Evolutionary conservation across 345 rosid genomes (phyloP), one percentile per base, ranked within the genome.

Genomic region (Eucalyptus pumila): DNA sequence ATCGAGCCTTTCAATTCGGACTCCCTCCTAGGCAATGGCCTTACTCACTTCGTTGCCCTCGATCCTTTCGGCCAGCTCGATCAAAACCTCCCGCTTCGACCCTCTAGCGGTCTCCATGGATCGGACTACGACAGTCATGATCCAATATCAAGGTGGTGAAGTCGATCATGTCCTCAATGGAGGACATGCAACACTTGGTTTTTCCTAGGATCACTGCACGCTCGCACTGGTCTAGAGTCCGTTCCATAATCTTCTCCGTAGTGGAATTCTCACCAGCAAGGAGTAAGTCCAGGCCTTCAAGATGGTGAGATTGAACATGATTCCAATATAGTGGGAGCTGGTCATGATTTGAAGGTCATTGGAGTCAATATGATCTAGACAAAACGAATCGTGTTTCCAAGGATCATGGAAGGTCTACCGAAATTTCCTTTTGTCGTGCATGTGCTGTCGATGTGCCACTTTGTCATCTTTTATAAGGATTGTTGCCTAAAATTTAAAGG

Each of bases 111-210:
- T 60, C 5, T 60, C 69, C 14, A 60, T 60, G 34, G 69, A 60
- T 60, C 16, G 32, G 8, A 60, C 69, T 13, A 27, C 32, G 69
- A 27, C 32, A 52, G 34, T 60, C 69, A 27, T 27, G 69, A 60
- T 30, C 32, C 69, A 27, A 27, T 27, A 27, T 1, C 2, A 94
- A 91, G 5, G 92, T 92, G 83, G 90, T 87, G 69, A 94, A 93
- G 85, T 92, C 94, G 54, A 94, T 90, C 94, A 92, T 60, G 81
- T 93, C 95, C 92, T 93, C 95, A 1, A 90, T 91, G 9, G 94
- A 92, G 26, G 90, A 90, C 6, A 91, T 90, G 80, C 95, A 91
- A 44, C 93, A 91, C 85, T 93, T 91, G 15, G 90, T 92, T 90
- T 93, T 94, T 32, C 95, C 95, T 60, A 0, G 67, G 69, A 60